These are phyloP conservation scores for Cystoisospora suis DNA, from an alignment of 169 alveolate species.

Conservation along the genomic window DNA sequence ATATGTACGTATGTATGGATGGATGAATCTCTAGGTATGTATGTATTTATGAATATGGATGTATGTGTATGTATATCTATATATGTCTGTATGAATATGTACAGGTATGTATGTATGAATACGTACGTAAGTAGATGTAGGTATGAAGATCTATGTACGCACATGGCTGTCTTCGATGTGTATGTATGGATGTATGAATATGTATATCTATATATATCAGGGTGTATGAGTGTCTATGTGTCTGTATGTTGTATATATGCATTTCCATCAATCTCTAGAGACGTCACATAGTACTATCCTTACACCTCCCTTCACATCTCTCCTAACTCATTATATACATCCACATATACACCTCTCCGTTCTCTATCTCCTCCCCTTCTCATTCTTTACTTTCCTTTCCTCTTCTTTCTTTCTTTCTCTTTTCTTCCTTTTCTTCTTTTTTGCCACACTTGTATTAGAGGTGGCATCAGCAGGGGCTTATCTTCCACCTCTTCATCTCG, in stretches of 20 bases:
- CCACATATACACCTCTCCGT: too few species aligned
- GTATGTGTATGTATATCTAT: neutral
- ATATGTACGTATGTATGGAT: neutral
- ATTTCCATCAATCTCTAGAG: neutral
- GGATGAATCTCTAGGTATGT: neutral
- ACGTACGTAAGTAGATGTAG: neutral
- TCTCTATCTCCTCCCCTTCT: too few species aligned
- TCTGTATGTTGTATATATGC: neutral
- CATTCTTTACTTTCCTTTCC: too few species aligned
- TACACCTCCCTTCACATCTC: too few species aligned
- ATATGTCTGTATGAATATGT: neutral
- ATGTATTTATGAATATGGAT: neutral
- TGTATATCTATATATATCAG: neutral
- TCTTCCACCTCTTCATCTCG: constrained; percentile 7
- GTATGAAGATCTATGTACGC: neutral
- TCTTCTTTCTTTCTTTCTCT: too few species aligned
- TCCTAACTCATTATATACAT: too few species aligned
- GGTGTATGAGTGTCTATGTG: too few species aligned
- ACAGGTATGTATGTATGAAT: neutral
- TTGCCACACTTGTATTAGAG: too few species aligned
- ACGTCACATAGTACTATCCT: too few species aligned
- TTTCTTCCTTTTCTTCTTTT: too few species aligned
- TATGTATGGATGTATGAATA: neutral
- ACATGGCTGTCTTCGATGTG: neutral
- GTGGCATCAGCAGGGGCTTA: constrained; percentile 18